Conservation (phyloP, 768 basidiomycete genomes). For the Tephrocybe sp. region DNA sequence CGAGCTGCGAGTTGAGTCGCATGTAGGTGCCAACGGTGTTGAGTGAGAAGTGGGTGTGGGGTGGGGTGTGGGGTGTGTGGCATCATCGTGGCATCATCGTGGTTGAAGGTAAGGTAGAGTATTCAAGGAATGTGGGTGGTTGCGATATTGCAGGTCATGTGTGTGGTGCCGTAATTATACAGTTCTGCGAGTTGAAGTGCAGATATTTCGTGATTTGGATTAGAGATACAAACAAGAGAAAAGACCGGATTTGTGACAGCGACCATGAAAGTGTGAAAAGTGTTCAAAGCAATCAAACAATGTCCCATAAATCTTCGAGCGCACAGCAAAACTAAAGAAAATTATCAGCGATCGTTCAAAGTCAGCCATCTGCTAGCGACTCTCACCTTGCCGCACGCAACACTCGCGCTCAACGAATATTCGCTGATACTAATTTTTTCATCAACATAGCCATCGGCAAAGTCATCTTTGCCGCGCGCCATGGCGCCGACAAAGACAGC, state of each 20-base stretch:
- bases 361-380: background rate
- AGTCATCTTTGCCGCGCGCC: constrained; percentile 95
- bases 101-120: constrained; percentile 8
- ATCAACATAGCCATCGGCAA: constrained; percentile 92
- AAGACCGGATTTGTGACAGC: constrained; percentile 1
- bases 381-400: constrained; percentile 94
- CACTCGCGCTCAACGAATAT: constrained; percentile 88
- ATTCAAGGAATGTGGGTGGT: constrained; percentile 9
- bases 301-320: constrained; percentile 93
- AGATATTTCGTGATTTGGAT: constrained; percentile 27
- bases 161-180: constrained; percentile 15
- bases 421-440: constrained; percentile 96
- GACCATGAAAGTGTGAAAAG: background rate
- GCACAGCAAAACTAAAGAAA: constrained; percentile 76
- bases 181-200: constrained; percentile 46
- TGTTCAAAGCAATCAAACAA: constrained; percentile 39
- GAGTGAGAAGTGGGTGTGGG: background rate
- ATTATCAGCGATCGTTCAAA: background rate
- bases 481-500: constrained; percentile 98
- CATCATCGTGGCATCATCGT: constrained; percentile 3
- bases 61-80: background rate
- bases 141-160: constrained; percentile 4
- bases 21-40: constrained; percentile 5
- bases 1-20: constrained; percentile 37
- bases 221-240: constrained; percentile 23